Percentiles rank a stretch among this genome's conserved stretches.
phyloP scores from a whole-genome alignment of 805 yeast species.

The Kodamaea neixiangensis region DNA sequence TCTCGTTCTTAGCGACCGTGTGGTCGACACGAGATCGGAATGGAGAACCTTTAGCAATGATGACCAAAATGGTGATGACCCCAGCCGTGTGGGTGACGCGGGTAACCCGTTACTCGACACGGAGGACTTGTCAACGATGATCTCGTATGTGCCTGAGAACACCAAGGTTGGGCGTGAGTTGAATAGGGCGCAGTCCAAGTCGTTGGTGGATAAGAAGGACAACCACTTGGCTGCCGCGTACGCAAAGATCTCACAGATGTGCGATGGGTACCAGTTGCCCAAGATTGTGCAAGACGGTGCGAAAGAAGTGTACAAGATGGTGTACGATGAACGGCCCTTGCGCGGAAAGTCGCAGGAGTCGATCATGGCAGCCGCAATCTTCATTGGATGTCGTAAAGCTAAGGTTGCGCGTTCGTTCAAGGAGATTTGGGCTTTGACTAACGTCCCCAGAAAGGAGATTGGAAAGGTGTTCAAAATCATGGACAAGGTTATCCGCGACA shows the following conservation, averaged over 20 bases:
- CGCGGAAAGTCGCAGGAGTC: conserved; percentile 92
- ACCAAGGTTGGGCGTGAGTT: conserved; percentile 85
- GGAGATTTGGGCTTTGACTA: conserved; percentile 93
- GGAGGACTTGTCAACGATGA: conserved; percentile 88
- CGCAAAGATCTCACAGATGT: conserved; percentile 89
- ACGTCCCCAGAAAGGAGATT: conserved; percentile 91
- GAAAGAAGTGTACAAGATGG: conserved; percentile 90
- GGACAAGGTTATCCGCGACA: conserved; percentile 55
- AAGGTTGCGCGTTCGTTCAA: conserved; percentile 92
- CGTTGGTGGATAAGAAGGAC: conserved; percentile 84
- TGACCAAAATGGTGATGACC: conserved; percentile 97
- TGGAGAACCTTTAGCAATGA: conserved; percentile 99
- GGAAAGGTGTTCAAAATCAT: conserved; percentile 88
- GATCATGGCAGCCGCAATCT: conserved; percentile 94
- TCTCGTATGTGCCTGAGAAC: conserved; percentile 84
- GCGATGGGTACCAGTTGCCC: conserved; percentile 95
- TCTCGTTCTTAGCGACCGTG: conserved; percentile 83
- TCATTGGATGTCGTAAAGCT: conserved; percentile 92
- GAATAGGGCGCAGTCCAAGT: conserved; percentile 84
- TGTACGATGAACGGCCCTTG: conserved; percentile 80
- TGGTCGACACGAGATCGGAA: conserved; percentile 94
- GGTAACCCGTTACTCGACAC: conserved; percentile 89
- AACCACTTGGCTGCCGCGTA: conserved; percentile 86
- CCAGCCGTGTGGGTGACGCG: conserved; percentile 99
- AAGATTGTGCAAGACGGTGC: conserved; percentile 97